Evolutionary conservation across 345 rosid genomes (phyloP), one percentile per base, ranked within the genome.

Genomic region (Brassica incana): DNA sequence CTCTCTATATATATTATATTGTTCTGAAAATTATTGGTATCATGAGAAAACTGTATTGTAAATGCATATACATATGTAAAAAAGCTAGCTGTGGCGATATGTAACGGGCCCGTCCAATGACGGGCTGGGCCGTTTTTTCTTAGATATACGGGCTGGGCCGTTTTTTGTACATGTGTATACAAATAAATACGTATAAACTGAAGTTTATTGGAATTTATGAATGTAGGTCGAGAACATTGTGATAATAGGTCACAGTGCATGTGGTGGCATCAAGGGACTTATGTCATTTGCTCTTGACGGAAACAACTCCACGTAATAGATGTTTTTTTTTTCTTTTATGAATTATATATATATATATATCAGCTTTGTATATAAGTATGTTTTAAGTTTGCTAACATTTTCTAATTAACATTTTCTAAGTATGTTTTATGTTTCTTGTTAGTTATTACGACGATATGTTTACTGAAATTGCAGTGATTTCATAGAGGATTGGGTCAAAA

Each of bases 201-300:
- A 50, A 20, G 56, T 9, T 30, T 4, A 59, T 1, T 25, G 77
- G 14, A 67, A 23, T 23, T 59, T 45, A 65, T 81, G 69, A 29
- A 11, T 18, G 72, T 88, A 94, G 98, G 98, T 95, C 29, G 80
- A 83, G 61, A 83, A 90, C 86, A 95, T 92, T 59, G 92, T 95
- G 65, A 90, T 95, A 36, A 91, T 95, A 48, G 97, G 99, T 0
- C 99, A 95, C 90, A 91, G 99, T 60, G 82, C 83, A 77, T 95
- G 99, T 69, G 99, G 99, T 80, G 99, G 99, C 20, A 95, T 95
- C 76, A 92, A 95, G 85, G 99, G 97, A 12, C 94, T 95, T 54
- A 91, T 95, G 99, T 85, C 97, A 45, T 87, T 91, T 89, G 82
- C 91, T 8, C 84, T 43, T 40, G 96, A 95, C 52, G 97, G 97